Evolutionary conservation across 768 basidiomycete species (phyloP), one percentile per base, ranked within the genome.

Genomic region (Lentinus brumalis): DNA sequence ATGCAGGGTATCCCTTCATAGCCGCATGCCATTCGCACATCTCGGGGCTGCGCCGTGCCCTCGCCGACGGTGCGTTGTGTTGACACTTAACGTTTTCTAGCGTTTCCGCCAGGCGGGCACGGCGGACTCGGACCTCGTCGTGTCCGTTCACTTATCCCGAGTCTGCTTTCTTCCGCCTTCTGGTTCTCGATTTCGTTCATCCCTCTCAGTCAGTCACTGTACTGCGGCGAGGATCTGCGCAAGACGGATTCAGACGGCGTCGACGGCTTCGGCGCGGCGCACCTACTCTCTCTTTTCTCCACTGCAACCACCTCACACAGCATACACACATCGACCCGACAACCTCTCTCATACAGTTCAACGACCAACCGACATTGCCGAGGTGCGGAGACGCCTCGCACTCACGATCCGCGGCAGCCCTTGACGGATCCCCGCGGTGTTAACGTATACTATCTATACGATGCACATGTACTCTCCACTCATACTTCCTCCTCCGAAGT

Each of bases 1-100:
- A 60, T 64, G 64, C 66, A 65, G 57, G 68, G 67, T 8, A 47
- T 61, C 7, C 65, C 63, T 32, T 63, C 59, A 50, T 59, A 62
- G 56, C 39, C 53, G 14, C 5, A 42, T 31, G 38, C 29, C 40
- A 9, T 35, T 35, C 44, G 8, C 44, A n/a, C 44, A 45, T 45
- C 16, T 12, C 21, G 29, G 46, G 29, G 21, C 26, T 7, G 5
- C 18, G 46, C 26, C 45, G 50, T 29, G 50, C 40, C 40, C 46
- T 18, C 29, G 44, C 16, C 38, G 7, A 42, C n/a, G 53, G 10
- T 31, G 42, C 53, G 29, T 44, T 30, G 39, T 41, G 8, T n/a
- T 32, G 50, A 16, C 14, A n/a, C 32, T 30, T 31, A 52, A 52
- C 12, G 31, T 52, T 52, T 39, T 12, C 50, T 52, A 52, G 50